phyloP scores from a whole-genome alignment of 257 asterid species.

The Ophiorrhiza pumila region DNA sequence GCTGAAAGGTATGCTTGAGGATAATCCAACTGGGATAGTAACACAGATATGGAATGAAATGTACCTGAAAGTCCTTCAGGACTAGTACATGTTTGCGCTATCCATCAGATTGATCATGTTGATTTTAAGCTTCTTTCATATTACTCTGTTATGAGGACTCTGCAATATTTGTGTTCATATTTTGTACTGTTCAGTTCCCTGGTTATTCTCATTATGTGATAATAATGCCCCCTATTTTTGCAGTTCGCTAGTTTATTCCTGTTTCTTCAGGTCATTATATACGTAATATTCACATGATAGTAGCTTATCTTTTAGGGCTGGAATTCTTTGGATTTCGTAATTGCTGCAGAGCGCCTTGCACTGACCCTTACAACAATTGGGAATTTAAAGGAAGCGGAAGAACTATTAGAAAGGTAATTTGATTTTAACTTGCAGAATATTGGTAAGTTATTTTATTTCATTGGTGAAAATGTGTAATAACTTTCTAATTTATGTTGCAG shows the following conservation, averaged over 20 bases:
- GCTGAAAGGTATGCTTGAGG: neutral
- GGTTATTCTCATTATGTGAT: neutral
- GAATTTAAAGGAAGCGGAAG: slow-evolving; percentile 68
- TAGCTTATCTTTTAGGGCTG: slow-evolving; percentile 51
- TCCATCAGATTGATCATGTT: neutral
- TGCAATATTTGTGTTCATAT: neutral
- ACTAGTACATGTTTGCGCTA: neutral
- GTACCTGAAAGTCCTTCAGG: neutral
- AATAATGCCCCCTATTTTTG: neutral
- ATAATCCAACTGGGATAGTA: neutral
- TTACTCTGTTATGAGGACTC: neutral
- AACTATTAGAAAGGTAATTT: slow-evolving; percentile 64
- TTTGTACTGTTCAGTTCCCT: neutral
- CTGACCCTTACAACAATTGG: slow-evolving; percentile 61
- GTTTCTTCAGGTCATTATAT: neutral
- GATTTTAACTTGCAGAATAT: slow-evolving; percentile 17
- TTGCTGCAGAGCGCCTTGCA: slow-evolving; percentile 89
- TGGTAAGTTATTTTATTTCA: slow-evolving; percentile 12
- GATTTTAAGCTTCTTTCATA: neutral
- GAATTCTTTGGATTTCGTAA: slow-evolving; percentile 69
- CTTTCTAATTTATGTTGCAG: slow-evolving; percentile 41
- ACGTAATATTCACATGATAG: neutral
- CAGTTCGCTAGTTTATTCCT: neutral
- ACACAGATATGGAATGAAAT: neutral
- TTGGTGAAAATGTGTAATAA: slow-evolving; percentile 22